A percentile compares a stretch with the other conserved stretches of the same genome.
These are phyloP conservation scores for Ligustrum vulgare DNA, from an alignment of 257 asterid species.

Conservation along the genomic window DNA sequence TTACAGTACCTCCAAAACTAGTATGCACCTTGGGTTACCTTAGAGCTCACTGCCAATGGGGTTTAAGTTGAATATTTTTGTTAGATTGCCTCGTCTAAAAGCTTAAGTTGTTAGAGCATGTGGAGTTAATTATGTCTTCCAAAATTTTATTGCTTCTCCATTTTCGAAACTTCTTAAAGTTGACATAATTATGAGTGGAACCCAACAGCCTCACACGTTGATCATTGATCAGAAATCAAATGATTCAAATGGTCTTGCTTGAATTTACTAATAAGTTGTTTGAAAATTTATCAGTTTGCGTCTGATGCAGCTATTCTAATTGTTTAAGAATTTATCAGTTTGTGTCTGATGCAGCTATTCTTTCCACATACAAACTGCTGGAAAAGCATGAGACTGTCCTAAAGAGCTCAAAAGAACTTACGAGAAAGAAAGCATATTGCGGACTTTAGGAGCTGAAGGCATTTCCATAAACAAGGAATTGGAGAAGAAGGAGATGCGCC, in stretches of 20 bases:
- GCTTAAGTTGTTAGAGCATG: constrained; percentile 1
- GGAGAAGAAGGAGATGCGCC: constrained; percentile 96
- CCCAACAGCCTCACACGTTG: no score
- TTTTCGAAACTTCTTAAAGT: no score
- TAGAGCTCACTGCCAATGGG: not conserved
- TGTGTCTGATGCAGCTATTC: not conserved
- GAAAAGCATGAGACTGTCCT: constrained; percentile 1
- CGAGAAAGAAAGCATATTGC: constrained; percentile 99
- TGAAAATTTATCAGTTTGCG: no score
- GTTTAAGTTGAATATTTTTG: no score
- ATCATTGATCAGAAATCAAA: no score
- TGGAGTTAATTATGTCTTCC: not conserved
- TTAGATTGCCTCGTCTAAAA: not conserved
- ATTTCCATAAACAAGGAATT: constrained; percentile 98
- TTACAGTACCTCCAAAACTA: not conserved
- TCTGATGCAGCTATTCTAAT: not conserved
- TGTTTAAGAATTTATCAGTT: no score
- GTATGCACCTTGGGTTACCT: not conserved
- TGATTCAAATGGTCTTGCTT: no score
- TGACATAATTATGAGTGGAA: no score
- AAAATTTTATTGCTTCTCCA: not conserved
- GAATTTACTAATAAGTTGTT: no score
- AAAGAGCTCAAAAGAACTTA: constrained; percentile 43
- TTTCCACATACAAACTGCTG: not conserved
- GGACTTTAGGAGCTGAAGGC: constrained; percentile 99